Base-by-base conservation (phyloP, 345 rosid species). In the Trapa incisa region DNA sequence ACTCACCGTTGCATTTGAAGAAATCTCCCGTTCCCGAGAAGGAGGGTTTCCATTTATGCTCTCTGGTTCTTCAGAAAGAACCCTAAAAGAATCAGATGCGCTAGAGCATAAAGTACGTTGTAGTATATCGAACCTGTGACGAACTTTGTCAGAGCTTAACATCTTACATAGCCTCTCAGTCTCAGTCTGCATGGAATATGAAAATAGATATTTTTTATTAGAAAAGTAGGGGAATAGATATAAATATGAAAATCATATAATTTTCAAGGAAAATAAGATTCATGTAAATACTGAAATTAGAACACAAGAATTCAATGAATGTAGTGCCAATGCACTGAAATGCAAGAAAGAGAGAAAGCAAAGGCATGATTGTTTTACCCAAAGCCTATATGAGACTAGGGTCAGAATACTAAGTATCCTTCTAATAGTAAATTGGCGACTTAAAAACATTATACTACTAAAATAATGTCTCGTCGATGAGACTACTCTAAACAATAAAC, bases 1-100 rank as follows among this genome's bases (percentile, higher is more conserved):
- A 90, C 94, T 75, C 63, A 90, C 94, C 80, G 87, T 82, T 53
- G 83, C 90, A 22, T 68, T 68, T 62, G 81, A 67, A 71, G 81
- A 33, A 68, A 71, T 56, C 63, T 75, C 81, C 70, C 79, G 69
- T 62, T 76, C 86, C 70, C 79, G 74, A 75, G 67, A 70, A 60
- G 69, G 68, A 65, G 64, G 53, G n/a, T 65, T 66, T 64, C 66
- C 68, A 38, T 70, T 65, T 35, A 68, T 70, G 77, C 65, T 71
- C 22, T 75, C 86, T 70, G 72, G 37, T 68, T 84, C 82, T 62
- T 70, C 53, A 9, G 84, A 15, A 41, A 90, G 85, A 65, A 81
- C 77, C 61, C 84, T 75, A 74, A 88, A 93, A 62, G 94, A 80
- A 73, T 69, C 73, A 67, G 87, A 70, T 67, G 76, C 37, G 77